These are phyloP conservation scores for Zygosaccharomyces lentus DNA, from an alignment of 805 yeast species.

Conservation along the genomic window DNA sequence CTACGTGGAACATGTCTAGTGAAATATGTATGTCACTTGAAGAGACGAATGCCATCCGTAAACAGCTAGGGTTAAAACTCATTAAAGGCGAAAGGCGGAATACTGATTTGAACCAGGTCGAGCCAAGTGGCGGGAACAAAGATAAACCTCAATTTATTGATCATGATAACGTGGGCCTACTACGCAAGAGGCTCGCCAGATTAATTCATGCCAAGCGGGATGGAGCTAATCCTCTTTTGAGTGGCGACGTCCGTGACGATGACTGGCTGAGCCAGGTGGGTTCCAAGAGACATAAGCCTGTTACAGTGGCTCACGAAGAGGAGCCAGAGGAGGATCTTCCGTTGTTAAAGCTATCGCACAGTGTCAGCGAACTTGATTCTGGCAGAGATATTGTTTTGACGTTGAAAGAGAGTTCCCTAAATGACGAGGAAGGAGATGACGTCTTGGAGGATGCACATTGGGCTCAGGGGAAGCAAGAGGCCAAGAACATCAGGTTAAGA, in stretches of 20 bases:
- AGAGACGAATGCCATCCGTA: constrained; percentile 43
- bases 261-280: constrained; percentile 29
- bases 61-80: constrained; percentile 39
- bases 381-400: constrained; percentile 50
- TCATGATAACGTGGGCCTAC: constrained; percentile 16
- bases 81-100: constrained; percentile 24
- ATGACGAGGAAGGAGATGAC: constrained; percentile 31
- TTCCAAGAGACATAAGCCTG: constrained; percentile 7
- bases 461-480: constrained; percentile 29
- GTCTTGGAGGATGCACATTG: constrained; percentile 27
- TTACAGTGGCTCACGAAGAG: constrained; percentile 21
- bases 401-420: constrained; percentile 41
- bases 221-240: neutral
- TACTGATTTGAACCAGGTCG: neutral
- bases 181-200: constrained; percentile 19
- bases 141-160: constrained; percentile 11
- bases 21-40: constrained; percentile 34
- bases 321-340: constrained; percentile 24
- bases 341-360: constrained; percentile 47
- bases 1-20: constrained; percentile 17
- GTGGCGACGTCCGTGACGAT: constrained; percentile 1
- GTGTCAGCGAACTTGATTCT: constrained; percentile 38
- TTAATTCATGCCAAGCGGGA: constrained; percentile 1
- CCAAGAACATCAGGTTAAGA: constrained; percentile 31
- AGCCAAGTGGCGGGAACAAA: neutral